Evolutionary conservation across 2,329 filamentous ascomycete genomes (phyloP).

Genomic region (Colletotrichum zoysiae): DNA sequence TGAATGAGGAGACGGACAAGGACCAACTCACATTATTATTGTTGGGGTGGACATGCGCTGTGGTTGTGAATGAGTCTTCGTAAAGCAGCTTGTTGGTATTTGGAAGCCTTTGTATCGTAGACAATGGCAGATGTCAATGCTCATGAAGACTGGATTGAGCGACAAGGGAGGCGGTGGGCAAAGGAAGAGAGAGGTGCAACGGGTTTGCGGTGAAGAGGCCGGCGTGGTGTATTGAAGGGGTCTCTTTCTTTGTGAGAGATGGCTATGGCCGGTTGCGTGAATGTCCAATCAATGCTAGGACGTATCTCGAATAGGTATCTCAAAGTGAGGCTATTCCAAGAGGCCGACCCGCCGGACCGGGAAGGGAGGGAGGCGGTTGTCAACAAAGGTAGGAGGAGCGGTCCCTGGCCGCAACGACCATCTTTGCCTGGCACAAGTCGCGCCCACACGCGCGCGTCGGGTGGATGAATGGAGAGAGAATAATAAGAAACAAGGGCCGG

Average conservation of each 20-base stretch:
- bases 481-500: slow-evolving; percentile 12
- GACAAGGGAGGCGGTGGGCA: slow-evolving; percentile 29
- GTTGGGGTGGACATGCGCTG: slow-evolving; percentile 22
- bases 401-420: slow-evolving; percentile 40
- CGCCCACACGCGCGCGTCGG: slow-evolving; percentile 36
- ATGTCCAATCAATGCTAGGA: neutral
- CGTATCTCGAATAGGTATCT: slow-evolving; percentile 18
- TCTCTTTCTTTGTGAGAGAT: slow-evolving; percentile 31
- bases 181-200: slow-evolving; percentile 19
- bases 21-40: slow-evolving; percentile 39
- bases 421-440: slow-evolving; percentile 37
- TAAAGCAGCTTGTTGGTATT: slow-evolving; percentile 9
- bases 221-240: neutral
- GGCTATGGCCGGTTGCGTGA: slow-evolving; percentile 24
- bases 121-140: slow-evolving; percentile 30
- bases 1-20: slow-evolving; percentile 10
- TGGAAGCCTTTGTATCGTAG: slow-evolving; percentile 30
- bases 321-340: slow-evolving; percentile 41
- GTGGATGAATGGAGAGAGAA: neutral
- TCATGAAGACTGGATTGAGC: slow-evolving; percentile 35
- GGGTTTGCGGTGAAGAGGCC: slow-evolving; percentile 2
- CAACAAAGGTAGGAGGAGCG: slow-evolving; percentile 40
- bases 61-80: slow-evolving; percentile 10
- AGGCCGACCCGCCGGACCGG: slow-evolving; percentile 38
- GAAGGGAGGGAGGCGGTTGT: slow-evolving; percentile 37